Percentiles rank a stretch among this genome's conserved stretches.
Conservation (phyloP, 2,329 filamentous ascomycete genomes). For the Sarocladiaceae sp. region DNA sequence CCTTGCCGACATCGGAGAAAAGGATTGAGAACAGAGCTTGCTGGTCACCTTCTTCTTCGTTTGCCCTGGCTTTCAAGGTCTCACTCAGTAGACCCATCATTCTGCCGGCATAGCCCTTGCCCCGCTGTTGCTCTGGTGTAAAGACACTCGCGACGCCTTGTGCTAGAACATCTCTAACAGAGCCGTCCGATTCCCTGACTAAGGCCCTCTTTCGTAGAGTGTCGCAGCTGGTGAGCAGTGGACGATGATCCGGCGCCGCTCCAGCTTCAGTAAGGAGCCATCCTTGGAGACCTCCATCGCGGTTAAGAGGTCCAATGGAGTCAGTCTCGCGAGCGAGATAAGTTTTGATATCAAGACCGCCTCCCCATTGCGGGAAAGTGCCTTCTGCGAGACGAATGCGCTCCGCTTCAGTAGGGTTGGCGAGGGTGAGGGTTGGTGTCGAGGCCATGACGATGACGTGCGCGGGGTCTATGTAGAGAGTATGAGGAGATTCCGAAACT, state of each 20-base stretch:
- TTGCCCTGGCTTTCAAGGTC: constrained; percentile 22
- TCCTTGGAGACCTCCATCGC: constrained; percentile 53
- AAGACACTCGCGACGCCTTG: constrained; percentile 83
- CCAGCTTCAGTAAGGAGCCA: constrained; percentile 59
- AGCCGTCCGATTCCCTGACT: constrained; percentile 31
- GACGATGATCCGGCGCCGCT: constrained; percentile 33
- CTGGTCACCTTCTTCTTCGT: constrained; percentile 5
- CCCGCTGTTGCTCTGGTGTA: constrained; percentile 61
- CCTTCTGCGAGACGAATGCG: constrained; percentile 48
- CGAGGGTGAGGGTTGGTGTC: constrained; percentile 29
- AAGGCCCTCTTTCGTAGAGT: constrained; percentile 57
- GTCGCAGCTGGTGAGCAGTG: constrained; percentile 61
- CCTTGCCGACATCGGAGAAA: constrained; percentile 82
- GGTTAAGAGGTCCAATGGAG: constrained; percentile 52
- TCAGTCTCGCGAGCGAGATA: constrained; percentile 62
- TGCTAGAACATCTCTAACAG: constrained; percentile 49
- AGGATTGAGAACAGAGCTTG: constrained; percentile 65
- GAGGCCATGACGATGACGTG: constrained; percentile 8
- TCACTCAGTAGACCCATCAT: constrained; percentile 66
- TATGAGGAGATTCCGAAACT: no score
- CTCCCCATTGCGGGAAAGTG: constrained; percentile 56
- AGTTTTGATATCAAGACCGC: constrained; percentile 45
- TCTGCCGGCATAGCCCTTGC: constrained; percentile 70
- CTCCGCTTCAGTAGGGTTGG: constrained; percentile 54
- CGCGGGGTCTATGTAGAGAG: no score